Conservation (phyloP, 768 basidiomycete genomes). For the Lactifluus subvellereus region DNA sequence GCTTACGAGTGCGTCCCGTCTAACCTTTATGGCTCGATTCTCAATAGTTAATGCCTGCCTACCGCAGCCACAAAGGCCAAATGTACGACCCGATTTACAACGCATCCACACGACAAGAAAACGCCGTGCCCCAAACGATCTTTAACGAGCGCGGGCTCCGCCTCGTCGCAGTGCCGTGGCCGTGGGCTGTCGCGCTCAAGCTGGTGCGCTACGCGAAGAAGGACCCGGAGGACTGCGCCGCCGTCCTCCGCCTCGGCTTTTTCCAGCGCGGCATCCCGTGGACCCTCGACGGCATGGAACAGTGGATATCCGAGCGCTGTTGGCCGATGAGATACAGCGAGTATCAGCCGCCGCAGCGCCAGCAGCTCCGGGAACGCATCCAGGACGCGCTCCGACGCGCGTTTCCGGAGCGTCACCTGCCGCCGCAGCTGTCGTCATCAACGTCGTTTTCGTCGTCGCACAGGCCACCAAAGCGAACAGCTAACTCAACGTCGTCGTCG, state of each 20-base stretch:
- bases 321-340: conserved; percentile 57
- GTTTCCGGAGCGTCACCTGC: not conserved
- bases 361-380: conserved; percentile 46
- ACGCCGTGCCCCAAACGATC: conserved; percentile 44
- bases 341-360: conserved; percentile 42
- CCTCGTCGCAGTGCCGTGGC: conserved; percentile 61
- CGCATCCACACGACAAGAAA: conserved; percentile 42
- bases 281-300: conserved; percentile 48
- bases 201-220: conserved; percentile 58
- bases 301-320: conserved; percentile 52
- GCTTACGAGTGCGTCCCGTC: conserved; percentile 49
- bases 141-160: conserved; percentile 48
- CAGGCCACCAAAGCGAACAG: not conserved
- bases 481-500: not conserved
- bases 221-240: conserved; percentile 60
- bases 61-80: conserved; percentile 22
- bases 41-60: not conserved
- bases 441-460: not conserved
- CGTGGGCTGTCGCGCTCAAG: conserved; percentile 70
- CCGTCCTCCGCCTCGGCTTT: conserved; percentile 59
- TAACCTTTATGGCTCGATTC: not conserved
- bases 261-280: conserved; percentile 47
- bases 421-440: not conserved
- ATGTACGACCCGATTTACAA: conserved; percentile 56
- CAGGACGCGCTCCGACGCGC: conserved; percentile 18